Evolutionary conservation across 1,284 basidiomycete genomes (phyloP), one percentile per base, ranked within the genome.

Genomic region (Ustilago shanxiensis): DNA sequence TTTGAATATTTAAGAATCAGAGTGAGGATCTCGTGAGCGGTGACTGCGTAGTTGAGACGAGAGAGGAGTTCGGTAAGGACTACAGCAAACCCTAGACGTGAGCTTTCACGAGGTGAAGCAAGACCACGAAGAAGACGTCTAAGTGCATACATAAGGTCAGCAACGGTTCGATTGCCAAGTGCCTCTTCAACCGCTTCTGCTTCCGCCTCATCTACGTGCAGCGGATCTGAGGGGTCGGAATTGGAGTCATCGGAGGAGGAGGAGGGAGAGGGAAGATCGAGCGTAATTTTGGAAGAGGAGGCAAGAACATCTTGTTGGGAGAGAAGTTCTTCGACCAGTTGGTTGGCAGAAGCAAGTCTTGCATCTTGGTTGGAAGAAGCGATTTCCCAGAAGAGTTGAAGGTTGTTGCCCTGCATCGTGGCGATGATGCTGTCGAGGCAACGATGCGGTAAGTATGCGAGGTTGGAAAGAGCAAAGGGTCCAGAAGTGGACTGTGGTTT

Each of bases 321-420:
- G 37, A 80, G 52, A 68, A 98, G 90, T 18, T 93, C 89, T 28
- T 88, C 87, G 68, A 98, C 87, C 39, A 98, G 91, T 85, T 94
- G 92, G 45, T 93, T 91, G 0, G 95, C 95, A 9, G 95, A 93
- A 80, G 92, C 90, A 35, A 98, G 84, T 6, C 95, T 91, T 66
- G 93, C 92, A 64, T 91, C 90, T 86, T 91, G 93, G 39, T 90
- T 91, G 3, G 90, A 88, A 3, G 93, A 94, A n/a, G 95, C 95
- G 53, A 98, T 89, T 86, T 95, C 89, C 95, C 95, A 98, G 89
- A 95, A 98, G 54, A 97, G 90, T 39, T 93, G 92, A 60, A 98
- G 90, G 35, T 92, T 72, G 65, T 67, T 94, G 39, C 92, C 93
- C 37, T 91, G 90, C 92, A 93, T 93, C 53, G 41, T 64, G n/a